Evolutionary conservation across 2,329 filamentous ascomycete genomes (phyloP).

Genomic region (Fusarium sp.): DNA sequence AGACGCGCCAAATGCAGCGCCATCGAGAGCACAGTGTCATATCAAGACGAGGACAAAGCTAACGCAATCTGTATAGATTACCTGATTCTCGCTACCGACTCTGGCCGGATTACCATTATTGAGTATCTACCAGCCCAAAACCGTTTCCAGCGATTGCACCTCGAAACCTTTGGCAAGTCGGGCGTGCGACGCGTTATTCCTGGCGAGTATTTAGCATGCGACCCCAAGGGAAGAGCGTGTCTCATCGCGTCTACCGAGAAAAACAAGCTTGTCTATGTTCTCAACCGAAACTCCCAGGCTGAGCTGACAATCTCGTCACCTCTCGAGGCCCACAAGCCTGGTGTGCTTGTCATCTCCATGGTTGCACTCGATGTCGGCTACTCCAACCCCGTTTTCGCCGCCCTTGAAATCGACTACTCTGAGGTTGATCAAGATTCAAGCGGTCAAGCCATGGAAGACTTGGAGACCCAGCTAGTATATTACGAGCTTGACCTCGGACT

Average conservation of each 20-base stretch:
- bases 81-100: slow-evolving; percentile 94
- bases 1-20: slow-evolving; percentile 37
- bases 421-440: slow-evolving; percentile 92
- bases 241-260: slow-evolving; percentile 96
- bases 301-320: slow-evolving; percentile 97
- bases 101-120: slow-evolving; percentile 91
- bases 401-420: slow-evolving; percentile 92
- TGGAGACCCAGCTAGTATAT: slow-evolving; percentile 93
- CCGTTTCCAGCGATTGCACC: slow-evolving; percentile 87
- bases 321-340: slow-evolving; percentile 93
- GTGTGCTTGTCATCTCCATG: slow-evolving; percentile 89
- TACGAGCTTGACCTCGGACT: slow-evolving; percentile 97
- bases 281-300: slow-evolving; percentile 94
- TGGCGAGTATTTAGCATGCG: slow-evolving; percentile 94
- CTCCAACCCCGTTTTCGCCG: slow-evolving; percentile 95
- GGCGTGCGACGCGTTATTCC: slow-evolving; percentile 93
- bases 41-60: slow-evolving; percentile 38
- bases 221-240: slow-evolving; percentile 95
- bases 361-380: slow-evolving; percentile 95
- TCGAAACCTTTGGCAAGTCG: slow-evolving; percentile 98
- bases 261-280: slow-evolving; percentile 98
- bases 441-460: slow-evolving; percentile 81
- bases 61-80: slow-evolving; percentile 74
- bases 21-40: slow-evolving; percentile 44
- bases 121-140: slow-evolving; percentile 91